A percentile compares a stretch with the other conserved stretches of the same genome.
Conservation (phyloP, 2,329 filamentous ascomycete genomes). For the Fusarium chaquense region DNA sequence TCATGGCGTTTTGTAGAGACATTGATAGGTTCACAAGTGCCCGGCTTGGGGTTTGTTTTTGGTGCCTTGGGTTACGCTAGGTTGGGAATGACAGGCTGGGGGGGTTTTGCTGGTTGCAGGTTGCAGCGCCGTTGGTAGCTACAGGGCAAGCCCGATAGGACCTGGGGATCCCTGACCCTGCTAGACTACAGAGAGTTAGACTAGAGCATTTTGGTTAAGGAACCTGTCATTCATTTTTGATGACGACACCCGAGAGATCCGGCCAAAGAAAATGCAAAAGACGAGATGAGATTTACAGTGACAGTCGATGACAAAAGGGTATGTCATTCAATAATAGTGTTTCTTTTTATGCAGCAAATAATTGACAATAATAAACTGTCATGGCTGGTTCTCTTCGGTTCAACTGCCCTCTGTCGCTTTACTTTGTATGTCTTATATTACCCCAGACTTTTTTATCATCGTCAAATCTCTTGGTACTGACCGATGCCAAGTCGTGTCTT, state of each 20-base stretch:
- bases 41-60: not conserved
- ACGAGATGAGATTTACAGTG: too few species aligned
- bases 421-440: not conserved
- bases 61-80: not conserved
- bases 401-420: not conserved
- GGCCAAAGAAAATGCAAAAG: not conserved
- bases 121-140: not conserved
- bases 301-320: not conserved
- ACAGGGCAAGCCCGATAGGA: not conserved
- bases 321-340: not conserved
- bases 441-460: not conserved
- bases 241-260: constrained; percentile 38
- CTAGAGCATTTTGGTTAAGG: not conserved
- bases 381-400: too few species aligned
- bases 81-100: not conserved
- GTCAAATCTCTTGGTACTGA: constrained; percentile 2
- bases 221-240: not conserved
- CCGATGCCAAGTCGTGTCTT: constrained; percentile 18
- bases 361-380: too few species aligned
- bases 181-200: too few species aligned
- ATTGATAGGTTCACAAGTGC: constrained; percentile 10
- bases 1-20: not conserved
- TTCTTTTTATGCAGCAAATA: not conserved
- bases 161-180: constrained; percentile 14
- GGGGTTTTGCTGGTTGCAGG: too few species aligned